Percentiles rank a stretch among this genome's conserved stretches.
Evolutionary conservation across 495 filamentous ascomycete genomes (phyloP).

Genomic region (Cercophora sp.): DNA sequence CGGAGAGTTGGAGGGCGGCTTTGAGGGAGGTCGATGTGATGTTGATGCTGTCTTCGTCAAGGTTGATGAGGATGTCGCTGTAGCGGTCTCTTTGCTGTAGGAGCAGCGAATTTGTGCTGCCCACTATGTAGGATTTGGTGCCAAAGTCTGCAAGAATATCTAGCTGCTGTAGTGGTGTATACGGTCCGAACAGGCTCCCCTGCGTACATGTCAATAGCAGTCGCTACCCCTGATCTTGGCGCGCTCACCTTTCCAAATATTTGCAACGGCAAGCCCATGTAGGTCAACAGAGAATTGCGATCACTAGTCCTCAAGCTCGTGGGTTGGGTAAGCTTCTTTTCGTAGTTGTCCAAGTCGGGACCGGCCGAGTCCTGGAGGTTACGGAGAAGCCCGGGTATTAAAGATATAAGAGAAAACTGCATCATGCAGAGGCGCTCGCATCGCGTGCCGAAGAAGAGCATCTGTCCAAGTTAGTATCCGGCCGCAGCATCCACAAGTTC

Average conservation of each 20-base stretch:
- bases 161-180: constrained; percentile 93
- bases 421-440: constrained; percentile 97
- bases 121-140: constrained; percentile 96
- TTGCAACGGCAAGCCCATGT: constrained; percentile 92
- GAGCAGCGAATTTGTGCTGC: constrained; percentile 91
- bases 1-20: constrained; percentile 71
- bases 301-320: constrained; percentile 91
- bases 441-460: constrained; percentile 95
- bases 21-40: constrained; percentile 78
- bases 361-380: constrained; percentile 88
- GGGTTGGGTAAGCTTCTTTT: constrained; percentile 67
- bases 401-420: constrained; percentile 90
- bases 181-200: constrained; percentile 94
- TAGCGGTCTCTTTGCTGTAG: constrained; percentile 96
- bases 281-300: constrained; percentile 79
- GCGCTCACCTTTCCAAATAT: constrained; percentile 80
- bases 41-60: constrained; percentile 84
- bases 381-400: constrained; percentile 86
- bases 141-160: constrained; percentile 90
- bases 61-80: constrained; percentile 93
- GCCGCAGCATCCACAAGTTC: neutral
- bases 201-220: constrained; percentile 25
- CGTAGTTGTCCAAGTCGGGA: constrained; percentile 80
- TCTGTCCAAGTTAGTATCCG: constrained; percentile 47
- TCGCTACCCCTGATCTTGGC: neutral